Percentiles rank a stretch among this genome's conserved stretches.
These are phyloP conservation scores for Lachnellula subtilissima DNA, from an alignment of 2,329 filamentous ascomycete genomes.

Conservation along the genomic window DNA sequence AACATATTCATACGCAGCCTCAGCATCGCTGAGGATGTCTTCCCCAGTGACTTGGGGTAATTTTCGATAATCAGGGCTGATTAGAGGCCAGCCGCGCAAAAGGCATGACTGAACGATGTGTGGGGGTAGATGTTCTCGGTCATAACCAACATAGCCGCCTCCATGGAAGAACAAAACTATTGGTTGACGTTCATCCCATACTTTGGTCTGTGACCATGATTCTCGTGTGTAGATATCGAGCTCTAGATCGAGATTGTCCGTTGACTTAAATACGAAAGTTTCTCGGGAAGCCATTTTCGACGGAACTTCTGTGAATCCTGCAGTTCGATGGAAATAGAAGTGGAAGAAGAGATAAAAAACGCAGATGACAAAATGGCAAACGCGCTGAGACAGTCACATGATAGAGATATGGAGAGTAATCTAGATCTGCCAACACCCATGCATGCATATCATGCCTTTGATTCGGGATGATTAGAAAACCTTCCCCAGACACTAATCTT, in stretches of 20 bases:
- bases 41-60: constrained; percentile 2
- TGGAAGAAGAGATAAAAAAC: background rate
- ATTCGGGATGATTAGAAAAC: background rate
- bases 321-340: background rate
- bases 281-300: background rate
- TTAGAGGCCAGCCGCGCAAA: constrained; percentile 4
- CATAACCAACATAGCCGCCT: constrained; percentile 5
- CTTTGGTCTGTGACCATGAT: background rate
- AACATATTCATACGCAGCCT: constrained; percentile 6
- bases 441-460: background rate
- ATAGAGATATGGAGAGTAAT: background rate
- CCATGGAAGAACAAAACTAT: constrained; percentile 10
- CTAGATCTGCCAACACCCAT: background rate
- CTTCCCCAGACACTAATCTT: background rate
- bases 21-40: constrained; percentile 2
- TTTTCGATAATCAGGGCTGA: constrained; percentile 7
- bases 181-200: background rate
- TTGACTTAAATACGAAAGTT: background rate
- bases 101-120: constrained; percentile 8
- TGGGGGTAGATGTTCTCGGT: constrained; percentile 3
- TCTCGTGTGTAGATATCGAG: constrained; percentile 7
- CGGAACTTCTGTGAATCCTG: background rate
- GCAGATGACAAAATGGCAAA: background rate
- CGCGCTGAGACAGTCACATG: background rate
- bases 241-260: background rate